phyloP scores from a whole-genome alignment of 106 monocot species.

The Hemerocallis citrina region DNA sequence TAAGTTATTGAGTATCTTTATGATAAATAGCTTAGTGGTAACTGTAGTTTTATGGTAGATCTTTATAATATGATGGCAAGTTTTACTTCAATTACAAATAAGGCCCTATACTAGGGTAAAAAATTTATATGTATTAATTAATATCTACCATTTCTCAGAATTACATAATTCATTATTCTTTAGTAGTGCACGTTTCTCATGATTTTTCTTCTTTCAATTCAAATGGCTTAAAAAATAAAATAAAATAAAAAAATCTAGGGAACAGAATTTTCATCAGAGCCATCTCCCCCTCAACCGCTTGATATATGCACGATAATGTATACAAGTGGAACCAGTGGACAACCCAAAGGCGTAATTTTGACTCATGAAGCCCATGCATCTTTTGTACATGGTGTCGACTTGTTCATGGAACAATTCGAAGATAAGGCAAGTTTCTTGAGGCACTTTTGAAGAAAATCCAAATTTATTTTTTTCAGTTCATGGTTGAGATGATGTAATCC shows the following conservation, averaged over 20 bases:
- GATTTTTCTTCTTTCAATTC: not conserved
- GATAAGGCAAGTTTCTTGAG: slow-evolving; percentile 64
- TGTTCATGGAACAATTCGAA: slow-evolving; percentile 73
- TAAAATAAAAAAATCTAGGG: slow-evolving; percentile 27
- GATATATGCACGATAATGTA: slow-evolving; percentile 95
- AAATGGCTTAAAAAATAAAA: not conserved
- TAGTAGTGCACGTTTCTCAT: too few relatives aligned
- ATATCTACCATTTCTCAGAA: too few relatives aligned
- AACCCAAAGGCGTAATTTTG: slow-evolving; percentile 76
- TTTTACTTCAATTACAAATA: too few relatives aligned
- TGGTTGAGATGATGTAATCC: not conserved
- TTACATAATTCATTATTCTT: too few relatives aligned
- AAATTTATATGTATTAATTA: too few relatives aligned
- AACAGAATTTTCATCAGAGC: slow-evolving; percentile 45
- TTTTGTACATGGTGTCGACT: slow-evolving; percentile 52
- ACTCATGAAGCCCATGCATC: slow-evolving; percentile 70
- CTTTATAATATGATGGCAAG: too few relatives aligned
- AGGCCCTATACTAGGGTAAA: too few relatives aligned
- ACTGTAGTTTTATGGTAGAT: too few relatives aligned
- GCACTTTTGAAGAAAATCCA: too few relatives aligned
- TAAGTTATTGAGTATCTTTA: too few relatives aligned
- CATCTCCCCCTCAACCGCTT: slow-evolving; percentile 42
- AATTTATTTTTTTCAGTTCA: not conserved
- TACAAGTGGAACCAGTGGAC: slow-evolving; percentile 93
- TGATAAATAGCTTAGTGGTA: too few relatives aligned